phyloP scores from a whole-genome alignment of 176 grass and related monocot species.

The Secale cereale region DNA sequence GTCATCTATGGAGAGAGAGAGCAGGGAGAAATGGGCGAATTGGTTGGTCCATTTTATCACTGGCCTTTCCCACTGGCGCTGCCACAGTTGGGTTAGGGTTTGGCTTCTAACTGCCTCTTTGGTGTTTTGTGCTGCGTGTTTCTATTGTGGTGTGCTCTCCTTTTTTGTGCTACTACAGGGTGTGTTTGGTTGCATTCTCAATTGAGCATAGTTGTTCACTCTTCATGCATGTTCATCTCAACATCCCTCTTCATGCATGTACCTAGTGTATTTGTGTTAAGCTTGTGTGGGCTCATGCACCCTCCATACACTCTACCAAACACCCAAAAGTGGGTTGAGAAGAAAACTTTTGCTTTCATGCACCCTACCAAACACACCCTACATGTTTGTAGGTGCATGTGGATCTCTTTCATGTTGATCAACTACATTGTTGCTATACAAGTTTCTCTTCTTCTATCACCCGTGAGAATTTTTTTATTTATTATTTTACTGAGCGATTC shows the following conservation, averaged over 20 bases:
- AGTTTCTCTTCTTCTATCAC: background rate
- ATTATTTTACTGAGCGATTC: background rate
- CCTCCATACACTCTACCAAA: too few relatives aligned
- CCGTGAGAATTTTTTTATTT: background rate
- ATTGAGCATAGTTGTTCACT: too few relatives aligned
- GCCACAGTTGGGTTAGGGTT: conserved; percentile 7
- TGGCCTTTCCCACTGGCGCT: conserved; percentile 1
- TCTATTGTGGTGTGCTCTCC: background rate
- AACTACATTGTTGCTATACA: background rate
- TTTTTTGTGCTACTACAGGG: conserved; percentile 2
- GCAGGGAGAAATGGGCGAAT: conserved; percentile 3
- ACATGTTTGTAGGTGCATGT: background rate
- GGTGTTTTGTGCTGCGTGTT: background rate
- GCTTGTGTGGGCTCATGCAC: too few relatives aligned
- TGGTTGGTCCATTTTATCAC: conserved; percentile 12
- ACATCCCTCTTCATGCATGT: too few relatives aligned
- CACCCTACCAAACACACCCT: too few relatives aligned
- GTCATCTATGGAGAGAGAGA: background rate
- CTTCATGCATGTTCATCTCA: too few relatives aligned
- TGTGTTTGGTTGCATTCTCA: too few relatives aligned
- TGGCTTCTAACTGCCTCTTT: background rate
- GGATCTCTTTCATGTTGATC: background rate
- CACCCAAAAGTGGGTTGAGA: too few relatives aligned
- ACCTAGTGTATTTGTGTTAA: too few relatives aligned
- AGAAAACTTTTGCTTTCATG: too few relatives aligned